Base-by-base conservation (phyloP, 495 filamentous ascomycete species). In the Neurospora sp. region DNA sequence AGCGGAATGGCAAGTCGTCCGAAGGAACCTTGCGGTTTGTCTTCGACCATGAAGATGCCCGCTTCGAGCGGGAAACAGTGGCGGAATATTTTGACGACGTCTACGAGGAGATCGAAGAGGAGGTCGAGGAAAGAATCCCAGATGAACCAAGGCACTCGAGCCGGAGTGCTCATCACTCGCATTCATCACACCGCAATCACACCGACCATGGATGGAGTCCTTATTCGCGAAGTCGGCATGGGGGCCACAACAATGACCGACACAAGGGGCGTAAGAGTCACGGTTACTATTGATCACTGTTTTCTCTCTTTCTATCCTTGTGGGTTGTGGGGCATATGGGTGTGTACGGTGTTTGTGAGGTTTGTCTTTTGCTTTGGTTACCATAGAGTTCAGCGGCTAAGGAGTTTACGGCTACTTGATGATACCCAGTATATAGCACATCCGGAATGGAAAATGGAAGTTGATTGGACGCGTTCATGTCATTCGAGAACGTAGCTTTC, bases 1-100 rank as follows among this genome's bases (percentile, higher is more conserved):
- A 82, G 75, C 82, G 83, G 39, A 84, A 83, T n/a, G 73, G 78
- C 22, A 88, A 90, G 69, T 88, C 88, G 65, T 85, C 88, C 40
- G 90, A 93, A 31, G 92, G 91, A 9, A 97, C 96, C 1, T 87
- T 96, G 39, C 90, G 96, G 14, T 99, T 97, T 78, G 93, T 97
- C 84, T 89, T 98, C 39, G 93, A 98, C 77, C 88, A 91, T 14
- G 89, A 88, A 61, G 87, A 91, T 70, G 95, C 93, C 14, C 86
- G 85, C 44, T 85, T 84, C 22, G 96, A 99, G 83, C 88, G 88
- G 76, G 83, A 85, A 18, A 81, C 85, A 9, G 91, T 96, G 12
- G 84, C 87, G 12, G 84, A 88, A 71, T 92, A 89, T 79, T 92
- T 91, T 79, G 88, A 88, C 72, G 89, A 90, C 40, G 92, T 94